Base-by-base conservation (phyloP, 192 early-diverging fungal species). In the Coemansia sp. region DNA sequence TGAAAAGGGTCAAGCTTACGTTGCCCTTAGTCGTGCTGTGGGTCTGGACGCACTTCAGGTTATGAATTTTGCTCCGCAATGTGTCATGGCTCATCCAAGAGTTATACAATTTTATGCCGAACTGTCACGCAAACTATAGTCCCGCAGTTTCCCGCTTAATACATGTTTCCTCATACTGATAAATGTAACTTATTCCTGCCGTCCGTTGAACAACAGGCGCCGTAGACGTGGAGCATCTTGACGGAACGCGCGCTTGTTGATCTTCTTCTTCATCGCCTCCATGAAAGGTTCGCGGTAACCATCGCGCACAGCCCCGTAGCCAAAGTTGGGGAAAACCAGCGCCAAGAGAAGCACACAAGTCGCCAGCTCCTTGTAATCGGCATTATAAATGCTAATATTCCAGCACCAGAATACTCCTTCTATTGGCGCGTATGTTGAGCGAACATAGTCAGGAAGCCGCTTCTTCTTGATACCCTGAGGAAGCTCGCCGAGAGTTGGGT, bases 1-100 rank as follows among this genome's bases (percentile, higher is more conserved):
- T 89, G 93, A 93, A 64, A 88, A 88, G 64, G 93, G 93, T 3
- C 91, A 92, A 74, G 92, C 92, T 3, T 95, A 95, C 69, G 94
- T 95, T 33, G 94, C 94, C 0, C 73, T 95, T 49, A 92, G 91
- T 33, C 83, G 94, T 17, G 94, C 92, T 1, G 90, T 91, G 3
- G 77, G 75, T 30, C 70, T 91, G n/a, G 85, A 93, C 2, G 72
- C 86, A 1, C 73, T 95, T 30, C 93, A 94, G 69, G 87, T 93
- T 1, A 63, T 89, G 6, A 87, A 90, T 44, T 93, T 95, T 72
- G 57, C 76, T 35, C 82, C 84, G 6, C 38, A 61, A 21, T 88
- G 86, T 57, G 88, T 95, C 26, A 92, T 88, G 88, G 90, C 86
- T 1, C 89, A 93, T 76, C 87, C 82, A 19, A 88, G 84, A 47